Conservation (phyloP, 768 basidiomycete genomes). For the Kwoniella dendrophila region DNA sequence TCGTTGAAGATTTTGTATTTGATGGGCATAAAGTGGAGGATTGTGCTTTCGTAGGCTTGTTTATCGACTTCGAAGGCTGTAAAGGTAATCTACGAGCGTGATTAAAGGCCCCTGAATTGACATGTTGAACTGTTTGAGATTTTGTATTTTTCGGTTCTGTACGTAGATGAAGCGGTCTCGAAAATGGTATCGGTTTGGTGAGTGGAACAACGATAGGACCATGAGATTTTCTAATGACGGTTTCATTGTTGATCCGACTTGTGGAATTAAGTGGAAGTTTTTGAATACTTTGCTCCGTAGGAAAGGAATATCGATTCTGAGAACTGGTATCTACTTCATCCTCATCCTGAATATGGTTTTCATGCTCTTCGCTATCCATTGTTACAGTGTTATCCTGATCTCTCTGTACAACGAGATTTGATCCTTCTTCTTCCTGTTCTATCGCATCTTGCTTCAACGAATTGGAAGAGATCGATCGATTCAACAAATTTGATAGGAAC, state of each 20-base stretch:
- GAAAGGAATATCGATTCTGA: too few relatives aligned
- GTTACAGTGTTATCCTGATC: background rate
- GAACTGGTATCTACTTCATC: too few relatives aligned
- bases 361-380: background rate
- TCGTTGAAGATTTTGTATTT: too few relatives aligned
- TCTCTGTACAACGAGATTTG: background rate
- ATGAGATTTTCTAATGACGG: background rate
- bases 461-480: constrained; percentile 1
- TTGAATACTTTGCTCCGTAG: too few relatives aligned
- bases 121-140: background rate
- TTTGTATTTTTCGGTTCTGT: background rate
- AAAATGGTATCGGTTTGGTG: constrained; percentile 11
- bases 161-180: background rate
- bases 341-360: background rate
- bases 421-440: background rate
- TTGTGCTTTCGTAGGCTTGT: too few relatives aligned
- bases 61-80: background rate
- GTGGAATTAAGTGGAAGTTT: background rate
- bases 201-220: background rate
- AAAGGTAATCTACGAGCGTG: too few relatives aligned
- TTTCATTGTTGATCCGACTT: background rate
- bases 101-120: too few relatives aligned
- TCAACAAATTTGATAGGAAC: constrained; percentile 14
- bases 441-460: background rate
- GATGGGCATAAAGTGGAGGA: too few relatives aligned